Conservation (phyloP, 768 basidiomycete species). For the Russula abietina region DNA sequence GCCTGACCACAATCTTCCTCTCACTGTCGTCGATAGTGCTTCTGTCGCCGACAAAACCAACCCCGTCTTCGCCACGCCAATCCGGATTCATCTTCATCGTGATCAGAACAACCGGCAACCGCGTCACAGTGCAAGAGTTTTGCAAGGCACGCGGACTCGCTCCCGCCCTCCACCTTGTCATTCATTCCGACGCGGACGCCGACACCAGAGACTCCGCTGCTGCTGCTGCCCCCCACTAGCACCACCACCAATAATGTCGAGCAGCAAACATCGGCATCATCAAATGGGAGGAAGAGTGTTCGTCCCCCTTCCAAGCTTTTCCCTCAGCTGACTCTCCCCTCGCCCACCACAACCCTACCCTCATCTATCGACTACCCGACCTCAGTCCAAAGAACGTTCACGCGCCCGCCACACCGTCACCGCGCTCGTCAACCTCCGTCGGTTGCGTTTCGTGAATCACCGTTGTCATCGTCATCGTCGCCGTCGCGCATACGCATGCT, state of each 20-base stretch:
- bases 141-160: neutral
- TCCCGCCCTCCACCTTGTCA: neutral
- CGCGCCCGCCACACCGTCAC: too few relatives aligned
- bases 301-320: neutral
- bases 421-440: too few relatives aligned
- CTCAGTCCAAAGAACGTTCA: neutral
- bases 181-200: conserved; percentile 39
- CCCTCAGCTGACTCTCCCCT: neutral
- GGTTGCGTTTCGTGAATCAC: too few relatives aligned
- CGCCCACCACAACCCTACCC: neutral
- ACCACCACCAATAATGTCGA: neutral
- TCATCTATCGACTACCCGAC: neutral
- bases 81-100: conserved; percentile 11
- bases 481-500: too few relatives aligned
- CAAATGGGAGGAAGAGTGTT: neutral
- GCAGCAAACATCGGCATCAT: neutral
- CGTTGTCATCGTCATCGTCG: too few relatives aligned
- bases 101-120: neutral
- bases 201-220: too few relatives aligned
- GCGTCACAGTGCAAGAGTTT: neutral
- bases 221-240: neutral
- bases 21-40: neutral
- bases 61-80: neutral
- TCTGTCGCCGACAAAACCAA: neutral
- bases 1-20: neutral